Evolutionary conservation across 805 yeast genomes (phyloP).

Genomic region (Yamadazyma sp.): DNA sequence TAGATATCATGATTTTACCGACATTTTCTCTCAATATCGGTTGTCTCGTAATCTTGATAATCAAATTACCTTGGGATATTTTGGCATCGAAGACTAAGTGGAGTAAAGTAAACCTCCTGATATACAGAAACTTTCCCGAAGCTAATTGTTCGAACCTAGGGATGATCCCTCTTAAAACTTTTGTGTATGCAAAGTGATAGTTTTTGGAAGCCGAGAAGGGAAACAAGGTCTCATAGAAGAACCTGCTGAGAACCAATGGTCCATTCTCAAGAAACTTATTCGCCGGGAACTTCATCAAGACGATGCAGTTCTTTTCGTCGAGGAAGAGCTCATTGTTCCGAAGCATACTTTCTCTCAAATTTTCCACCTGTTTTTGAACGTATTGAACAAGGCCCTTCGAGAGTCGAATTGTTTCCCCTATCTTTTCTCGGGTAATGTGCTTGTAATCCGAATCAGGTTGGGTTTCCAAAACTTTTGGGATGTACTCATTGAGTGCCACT

Average conservation of each 20-base stretch:
- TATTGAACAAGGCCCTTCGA: constrained; percentile 11
- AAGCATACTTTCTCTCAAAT: constrained; percentile 8
- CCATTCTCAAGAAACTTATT: constrained; percentile 6
- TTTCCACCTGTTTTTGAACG: constrained; percentile 8
- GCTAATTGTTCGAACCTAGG: constrained; percentile 22
- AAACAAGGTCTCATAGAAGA: constrained; percentile 26
- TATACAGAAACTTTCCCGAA: constrained; percentile 1
- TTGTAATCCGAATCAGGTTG: constrained; percentile 9
- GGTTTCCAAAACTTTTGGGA: constrained; percentile 18
- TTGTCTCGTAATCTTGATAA: constrained; percentile 21
- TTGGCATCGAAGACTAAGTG: constrained; percentile 22
- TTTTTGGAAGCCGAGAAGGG: constrained; percentile 33
- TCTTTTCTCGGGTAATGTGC: constrained; percentile 11
- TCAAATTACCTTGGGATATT: constrained; percentile 2
- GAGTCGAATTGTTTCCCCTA: constrained; percentile 14
- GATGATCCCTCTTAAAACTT: constrained; percentile 30
- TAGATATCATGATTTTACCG: neutral
- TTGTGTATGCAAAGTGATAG: constrained; percentile 42
- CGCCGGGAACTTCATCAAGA: neutral
- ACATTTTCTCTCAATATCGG: constrained; percentile 14
- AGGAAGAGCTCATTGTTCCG: neutral
- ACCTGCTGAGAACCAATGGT: constrained; percentile 26
- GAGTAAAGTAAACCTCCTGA: constrained; percentile 20
- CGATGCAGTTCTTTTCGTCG: constrained; percentile 5
- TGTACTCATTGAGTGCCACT: constrained; percentile 26